phyloP scores from a whole-genome alignment of 306 rosid species.

The Cucumis hystrix region DNA sequence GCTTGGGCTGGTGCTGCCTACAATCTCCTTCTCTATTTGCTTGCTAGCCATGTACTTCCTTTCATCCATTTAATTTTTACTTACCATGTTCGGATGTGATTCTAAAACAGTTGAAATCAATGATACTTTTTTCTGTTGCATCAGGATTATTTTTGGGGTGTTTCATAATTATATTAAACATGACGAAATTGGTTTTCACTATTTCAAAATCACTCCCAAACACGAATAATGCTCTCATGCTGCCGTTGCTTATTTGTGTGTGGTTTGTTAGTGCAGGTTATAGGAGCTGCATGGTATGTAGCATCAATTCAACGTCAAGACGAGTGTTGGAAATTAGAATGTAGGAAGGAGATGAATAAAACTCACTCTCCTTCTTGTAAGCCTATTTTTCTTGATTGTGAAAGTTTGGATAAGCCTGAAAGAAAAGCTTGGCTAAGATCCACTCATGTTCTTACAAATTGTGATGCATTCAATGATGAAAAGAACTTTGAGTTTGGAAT shows the following conservation, averaged over 20 bases:
- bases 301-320: constrained; percentile 61
- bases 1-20: constrained; percentile 73
- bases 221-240: background rate
- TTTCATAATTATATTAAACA: too few species aligned
- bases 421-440: constrained; percentile 38
- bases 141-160: too few species aligned
- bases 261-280: constrained; percentile 52
- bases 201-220: too few species aligned
- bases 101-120: too few species aligned
- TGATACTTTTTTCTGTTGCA: too few species aligned
- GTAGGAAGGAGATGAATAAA: constrained; percentile 38
- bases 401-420: constrained; percentile 3
- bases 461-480: constrained; percentile 43
- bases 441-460: constrained; percentile 28
- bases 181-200: too few species aligned
- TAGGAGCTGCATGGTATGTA: constrained; percentile 79
- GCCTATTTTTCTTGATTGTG: constrained; percentile 46
- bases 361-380: constrained; percentile 70
- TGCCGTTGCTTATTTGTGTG: background rate
- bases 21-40: constrained; percentile 62
- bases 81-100: too few species aligned
- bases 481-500: constrained; percentile 50
- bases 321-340: constrained; percentile 55
- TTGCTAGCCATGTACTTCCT: constrained; percentile 61
- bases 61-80: background rate